Percentiles rank a stretch among this genome's conserved stretches.
Conservation (phyloP, 352 stramenopile genomes). For the Phytopythium ostracodes region DNA sequence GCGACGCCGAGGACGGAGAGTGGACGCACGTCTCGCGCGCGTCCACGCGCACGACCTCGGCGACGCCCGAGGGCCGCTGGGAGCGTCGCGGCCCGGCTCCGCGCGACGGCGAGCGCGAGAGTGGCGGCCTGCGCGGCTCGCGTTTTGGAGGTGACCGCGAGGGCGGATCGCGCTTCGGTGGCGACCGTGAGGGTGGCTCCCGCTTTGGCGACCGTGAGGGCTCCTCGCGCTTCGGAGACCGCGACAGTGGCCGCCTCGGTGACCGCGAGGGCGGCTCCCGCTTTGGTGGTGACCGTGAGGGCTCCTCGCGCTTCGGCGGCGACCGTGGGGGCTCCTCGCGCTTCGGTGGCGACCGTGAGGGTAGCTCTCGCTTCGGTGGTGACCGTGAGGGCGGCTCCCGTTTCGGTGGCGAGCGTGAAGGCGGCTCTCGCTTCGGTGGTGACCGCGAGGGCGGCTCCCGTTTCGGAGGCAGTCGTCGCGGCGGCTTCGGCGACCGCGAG, state of each 20-base stretch:
- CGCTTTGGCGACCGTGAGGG: slow-evolving; percentile 12
- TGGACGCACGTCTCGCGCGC: slow-evolving; percentile 61
- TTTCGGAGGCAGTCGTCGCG: background rate
- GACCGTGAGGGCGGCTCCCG: background rate
- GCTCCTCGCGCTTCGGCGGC: slow-evolving; percentile 13
- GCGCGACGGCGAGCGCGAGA: slow-evolving; percentile 27
- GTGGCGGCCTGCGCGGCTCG: slow-evolving; percentile 15
- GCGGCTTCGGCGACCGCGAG: slow-evolving; percentile 22
- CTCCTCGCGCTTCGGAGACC: background rate
- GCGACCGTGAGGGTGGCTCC: slow-evolving; percentile 23
- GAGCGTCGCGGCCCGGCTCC: slow-evolving; percentile 45
- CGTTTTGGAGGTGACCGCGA: slow-evolving; percentile 28
- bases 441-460: slow-evolving; percentile 26
- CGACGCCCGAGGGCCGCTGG: slow-evolving; percentile 52
- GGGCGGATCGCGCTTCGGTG: slow-evolving; percentile 30
- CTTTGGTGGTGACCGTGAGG: slow-evolving; percentile 31
- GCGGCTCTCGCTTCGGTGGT: slow-evolving; percentile 11
- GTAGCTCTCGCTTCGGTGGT: background rate
- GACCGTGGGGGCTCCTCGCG: slow-evolving; percentile 31
- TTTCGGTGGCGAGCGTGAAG: slow-evolving; percentile 29
- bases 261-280: slow-evolving; percentile 16
- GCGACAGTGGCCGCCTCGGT: slow-evolving; percentile 1
- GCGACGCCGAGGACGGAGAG: slow-evolving; percentile 50
- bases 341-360: slow-evolving; percentile 17
- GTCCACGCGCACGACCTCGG: slow-evolving; percentile 14